Conservation (phyloP, 1,284 basidiomycete genomes). For the Neonothopanus nambi region DNA sequence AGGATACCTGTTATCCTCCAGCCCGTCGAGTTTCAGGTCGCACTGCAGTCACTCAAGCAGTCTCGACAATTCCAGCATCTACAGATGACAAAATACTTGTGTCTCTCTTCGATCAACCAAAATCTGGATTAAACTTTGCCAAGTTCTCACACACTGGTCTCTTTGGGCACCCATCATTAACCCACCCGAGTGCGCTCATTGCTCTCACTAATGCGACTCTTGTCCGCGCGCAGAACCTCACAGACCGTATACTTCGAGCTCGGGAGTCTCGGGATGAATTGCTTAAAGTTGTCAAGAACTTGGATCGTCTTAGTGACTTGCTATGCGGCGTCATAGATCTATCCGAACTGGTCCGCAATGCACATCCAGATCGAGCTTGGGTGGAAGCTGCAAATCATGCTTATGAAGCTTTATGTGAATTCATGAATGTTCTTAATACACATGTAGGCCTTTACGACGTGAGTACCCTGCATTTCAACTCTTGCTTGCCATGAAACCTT, state of each 20-base stretch:
- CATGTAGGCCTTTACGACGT: constrained; percentile 92
- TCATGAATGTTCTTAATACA: constrained; percentile 98
- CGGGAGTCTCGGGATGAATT: constrained; percentile 70
- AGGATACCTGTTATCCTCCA: constrained; percentile 24
- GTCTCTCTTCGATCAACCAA: constrained; percentile 71
- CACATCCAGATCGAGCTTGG: constrained; percentile 88
- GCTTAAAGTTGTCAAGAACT: constrained; percentile 85
- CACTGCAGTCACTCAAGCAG: constrained; percentile 35
- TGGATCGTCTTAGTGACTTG: constrained; percentile 94
- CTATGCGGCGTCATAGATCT: constrained; percentile 96
- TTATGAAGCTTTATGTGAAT: constrained; percentile 92
- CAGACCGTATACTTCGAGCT: constrained; percentile 71
- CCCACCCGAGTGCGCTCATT: constrained; percentile 60
- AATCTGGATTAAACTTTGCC: constrained; percentile 34
- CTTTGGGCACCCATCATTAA: constrained; percentile 68
- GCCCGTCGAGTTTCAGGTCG: constrained; percentile 24
- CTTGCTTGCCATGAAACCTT: neutral
- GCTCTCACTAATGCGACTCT: constrained; percentile 72
- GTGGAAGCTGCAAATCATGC: constrained; percentile 81
- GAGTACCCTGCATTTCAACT: constrained; percentile 29
- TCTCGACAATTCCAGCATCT: constrained; percentile 54
- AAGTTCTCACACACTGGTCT: constrained; percentile 62
- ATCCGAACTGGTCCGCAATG: constrained; percentile 90
- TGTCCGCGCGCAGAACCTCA: constrained; percentile 70
- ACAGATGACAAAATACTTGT: constrained; percentile 64